Percentiles rank a stretch among this genome's conserved stretches.
Evolutionary conservation across 2,329 filamentous ascomycete genomes (phyloP).

Genomic region (Geoglossum cookeanum): DNA sequence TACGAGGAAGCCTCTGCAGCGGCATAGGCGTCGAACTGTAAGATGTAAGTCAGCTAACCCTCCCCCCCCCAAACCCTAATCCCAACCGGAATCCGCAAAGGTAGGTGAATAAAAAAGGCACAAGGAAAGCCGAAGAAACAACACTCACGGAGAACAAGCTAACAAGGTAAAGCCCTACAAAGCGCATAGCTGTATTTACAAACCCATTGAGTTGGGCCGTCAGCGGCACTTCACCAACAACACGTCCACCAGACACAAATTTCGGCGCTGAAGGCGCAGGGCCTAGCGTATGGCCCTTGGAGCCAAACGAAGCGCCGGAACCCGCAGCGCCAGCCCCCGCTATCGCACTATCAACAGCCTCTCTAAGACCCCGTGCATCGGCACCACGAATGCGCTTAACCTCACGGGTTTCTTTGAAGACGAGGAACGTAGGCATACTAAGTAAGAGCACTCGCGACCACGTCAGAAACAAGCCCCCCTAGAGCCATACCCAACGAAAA

Average conservation of each 20-base stretch:
- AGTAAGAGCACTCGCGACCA: not conserved
- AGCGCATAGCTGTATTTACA: not conserved
- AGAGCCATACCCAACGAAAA: not conserved
- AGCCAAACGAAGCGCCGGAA: not conserved
- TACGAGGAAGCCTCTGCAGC: not conserved
- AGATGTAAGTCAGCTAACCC: not conserved
- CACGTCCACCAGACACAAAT: not conserved
- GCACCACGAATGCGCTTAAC: slow-evolving; percentile 22
- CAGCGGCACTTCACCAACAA: not conserved
- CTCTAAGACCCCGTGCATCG: slow-evolving; percentile 15
- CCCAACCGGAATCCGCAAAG: no score
- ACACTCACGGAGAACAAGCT: not conserved
- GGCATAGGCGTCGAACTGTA: not conserved
- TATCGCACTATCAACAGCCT: slow-evolving; percentile 18
- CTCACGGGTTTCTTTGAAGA: slow-evolving; percentile 36
- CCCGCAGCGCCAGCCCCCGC: slow-evolving; percentile 11
- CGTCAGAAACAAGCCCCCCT: not conserved
- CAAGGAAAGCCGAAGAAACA: no score
- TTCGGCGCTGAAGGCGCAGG: not conserved
- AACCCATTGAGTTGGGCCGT: no score
- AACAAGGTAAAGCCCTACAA: not conserved
- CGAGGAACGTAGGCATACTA: slow-evolving; percentile 38
- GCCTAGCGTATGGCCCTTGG: not conserved
- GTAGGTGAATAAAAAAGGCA: no score
- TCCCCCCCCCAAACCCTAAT: no score